phyloP scores from a whole-genome alignment of 495 filamentous ascomycete species.

The Aspergillus steynii region DNA sequence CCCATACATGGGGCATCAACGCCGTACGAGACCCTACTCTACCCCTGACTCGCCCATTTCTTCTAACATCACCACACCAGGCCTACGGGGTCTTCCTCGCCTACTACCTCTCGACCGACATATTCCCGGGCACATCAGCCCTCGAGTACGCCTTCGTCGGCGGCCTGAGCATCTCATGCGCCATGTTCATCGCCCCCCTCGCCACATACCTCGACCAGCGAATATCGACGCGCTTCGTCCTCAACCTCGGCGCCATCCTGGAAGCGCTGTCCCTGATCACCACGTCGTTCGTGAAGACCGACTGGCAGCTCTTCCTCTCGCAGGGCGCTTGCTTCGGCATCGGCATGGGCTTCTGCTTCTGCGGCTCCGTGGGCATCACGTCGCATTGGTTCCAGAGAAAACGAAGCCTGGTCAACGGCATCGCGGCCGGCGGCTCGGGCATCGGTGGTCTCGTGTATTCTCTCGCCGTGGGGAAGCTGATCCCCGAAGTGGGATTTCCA shows the following conservation, averaged over 20 bases:
- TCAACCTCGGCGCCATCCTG: not conserved
- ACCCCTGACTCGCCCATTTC: no score
- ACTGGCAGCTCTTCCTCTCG: constrained; percentile 7
- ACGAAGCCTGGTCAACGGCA: constrained; percentile 51
- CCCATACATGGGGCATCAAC: constrained; percentile 43
- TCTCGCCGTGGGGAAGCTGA: constrained; percentile 48
- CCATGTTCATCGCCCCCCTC: constrained; percentile 50
- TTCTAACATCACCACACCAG: not conserved
- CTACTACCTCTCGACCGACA: constrained; percentile 45
- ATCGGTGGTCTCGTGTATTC: constrained; percentile 53
- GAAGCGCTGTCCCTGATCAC: not conserved
- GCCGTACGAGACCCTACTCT: constrained; percentile 13
- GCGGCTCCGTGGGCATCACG: not conserved
- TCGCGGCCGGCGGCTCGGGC: constrained; percentile 49
- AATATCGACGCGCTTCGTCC: not conserved
- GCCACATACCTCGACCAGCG: constrained; percentile 28
- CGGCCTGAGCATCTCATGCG: constrained; percentile 48
- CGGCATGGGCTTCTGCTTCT: constrained; percentile 2
- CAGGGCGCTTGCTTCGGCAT: constrained; percentile 3
- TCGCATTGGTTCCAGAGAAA: constrained; percentile 21
- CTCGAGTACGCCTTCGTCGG: constrained; percentile 56
- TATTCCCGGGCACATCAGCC: constrained; percentile 42
- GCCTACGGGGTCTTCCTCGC: constrained; percentile 45
- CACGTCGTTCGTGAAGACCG: not conserved
- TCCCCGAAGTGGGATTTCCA: constrained; percentile 37